These are phyloP conservation scores for Ceratocystis diversiconidia DNA, from an alignment of 2,329 filamentous ascomycete species.

Conservation along the genomic window DNA sequence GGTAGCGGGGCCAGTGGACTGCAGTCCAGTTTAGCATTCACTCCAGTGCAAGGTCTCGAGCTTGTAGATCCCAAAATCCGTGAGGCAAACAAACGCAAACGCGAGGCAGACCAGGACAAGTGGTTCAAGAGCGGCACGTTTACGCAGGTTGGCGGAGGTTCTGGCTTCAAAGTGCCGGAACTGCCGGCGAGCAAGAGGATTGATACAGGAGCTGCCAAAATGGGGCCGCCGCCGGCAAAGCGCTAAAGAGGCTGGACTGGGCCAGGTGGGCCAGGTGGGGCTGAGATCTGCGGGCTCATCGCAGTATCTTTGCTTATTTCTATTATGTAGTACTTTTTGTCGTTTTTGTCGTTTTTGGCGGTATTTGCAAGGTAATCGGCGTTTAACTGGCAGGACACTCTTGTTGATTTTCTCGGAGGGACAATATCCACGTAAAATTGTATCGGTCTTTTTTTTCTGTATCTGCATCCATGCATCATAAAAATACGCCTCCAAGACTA, in stretches of 20 bases:
- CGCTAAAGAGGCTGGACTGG: slow-evolving; percentile 8
- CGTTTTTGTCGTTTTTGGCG: background rate
- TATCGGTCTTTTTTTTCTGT: background rate
- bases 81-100: slow-evolving; percentile 74
- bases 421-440: background rate
- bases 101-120: slow-evolving; percentile 84
- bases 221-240: slow-evolving; percentile 26
- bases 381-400: slow-evolving; percentile 1
- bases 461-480: background rate
- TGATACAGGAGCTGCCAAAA: slow-evolving; percentile 48
- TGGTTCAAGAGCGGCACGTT: slow-evolving; percentile 99
- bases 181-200: slow-evolving; percentile 61
- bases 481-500: background rate
- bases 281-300: background rate
- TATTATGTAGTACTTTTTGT: background rate
- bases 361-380: background rate
- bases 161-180: slow-evolving; percentile 69
- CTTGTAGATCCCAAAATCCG: slow-evolving; percentile 86
- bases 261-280: background rate
- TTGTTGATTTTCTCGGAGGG: background rate
- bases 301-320: background rate
- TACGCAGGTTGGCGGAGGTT: slow-evolving; percentile 56
- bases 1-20: slow-evolving; percentile 43
- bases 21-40: slow-evolving; percentile 80
- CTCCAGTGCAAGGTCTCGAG: slow-evolving; percentile 85